Evolutionary conservation across 495 filamentous ascomycete genomes (phyloP).

Genomic region (Talaromyces liani): DNA sequence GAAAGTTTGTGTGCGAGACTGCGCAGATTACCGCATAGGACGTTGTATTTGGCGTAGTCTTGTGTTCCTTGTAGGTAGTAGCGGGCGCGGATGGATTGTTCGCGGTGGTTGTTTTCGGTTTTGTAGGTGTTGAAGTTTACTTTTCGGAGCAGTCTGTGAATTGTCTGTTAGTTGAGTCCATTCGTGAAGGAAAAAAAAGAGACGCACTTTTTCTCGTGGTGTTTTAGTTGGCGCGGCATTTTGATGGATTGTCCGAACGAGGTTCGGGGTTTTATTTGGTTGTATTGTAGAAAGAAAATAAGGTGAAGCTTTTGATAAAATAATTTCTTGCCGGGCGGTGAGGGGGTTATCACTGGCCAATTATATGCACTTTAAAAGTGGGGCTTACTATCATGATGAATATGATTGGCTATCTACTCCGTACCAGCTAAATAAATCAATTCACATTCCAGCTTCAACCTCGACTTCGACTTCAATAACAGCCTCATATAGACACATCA

Average conservation of each 20-base stretch:
- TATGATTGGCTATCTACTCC: not conserved
- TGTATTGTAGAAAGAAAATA: not conserved
- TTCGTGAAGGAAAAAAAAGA: constrained; percentile 12
- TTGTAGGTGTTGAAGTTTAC: constrained; percentile 94
- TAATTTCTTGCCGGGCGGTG: constrained; percentile 6
- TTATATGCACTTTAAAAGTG: not conserved
- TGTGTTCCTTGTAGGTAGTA: constrained; percentile 82
- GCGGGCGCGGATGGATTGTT: constrained; percentile 67
- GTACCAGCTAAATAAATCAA: not conserved
- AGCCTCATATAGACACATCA: not conserved
- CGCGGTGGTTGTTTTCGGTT: constrained; percentile 77
- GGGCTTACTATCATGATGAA: not conserved
- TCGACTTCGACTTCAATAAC: not conserved
- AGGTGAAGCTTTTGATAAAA: not conserved
- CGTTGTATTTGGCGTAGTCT: constrained; percentile 87
- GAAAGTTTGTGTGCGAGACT: constrained; percentile 83
- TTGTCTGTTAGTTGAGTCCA: not conserved
- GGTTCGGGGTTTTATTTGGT: not conserved
- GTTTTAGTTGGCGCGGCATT: constrained; percentile 89
- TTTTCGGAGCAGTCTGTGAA: constrained; percentile 67
- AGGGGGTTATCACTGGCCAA: not conserved
- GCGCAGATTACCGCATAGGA: constrained; percentile 73
- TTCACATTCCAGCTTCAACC: not conserved
- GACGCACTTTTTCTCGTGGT: constrained; percentile 70
- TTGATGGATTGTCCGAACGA: constrained; percentile 18